phyloP scores from a whole-genome alignment of 1,139 yeast species.

The Meyerozyma smithsonii region DNA sequence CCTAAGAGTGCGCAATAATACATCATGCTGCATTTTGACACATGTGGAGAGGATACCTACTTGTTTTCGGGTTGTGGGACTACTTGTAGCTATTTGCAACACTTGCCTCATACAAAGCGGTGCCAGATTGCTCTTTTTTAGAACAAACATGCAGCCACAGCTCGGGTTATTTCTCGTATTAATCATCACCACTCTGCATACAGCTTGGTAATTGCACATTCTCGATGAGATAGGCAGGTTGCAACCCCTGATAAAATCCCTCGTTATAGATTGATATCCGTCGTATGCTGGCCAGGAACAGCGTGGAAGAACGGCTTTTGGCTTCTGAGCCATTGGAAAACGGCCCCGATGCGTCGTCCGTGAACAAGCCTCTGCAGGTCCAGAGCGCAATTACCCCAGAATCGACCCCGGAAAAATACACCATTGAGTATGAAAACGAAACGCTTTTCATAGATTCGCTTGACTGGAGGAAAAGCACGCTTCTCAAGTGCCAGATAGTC shows the following conservation, averaged over 20 bases:
- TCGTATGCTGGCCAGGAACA: background rate
- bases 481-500: constrained; percentile 36
- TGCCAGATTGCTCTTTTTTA: no score
- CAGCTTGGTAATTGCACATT: background rate
- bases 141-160: background rate
- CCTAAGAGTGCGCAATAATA: background rate
- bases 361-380: background rate
- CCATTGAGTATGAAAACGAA: constrained; percentile 24
- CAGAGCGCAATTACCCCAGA: background rate
- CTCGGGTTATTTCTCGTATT: background rate
- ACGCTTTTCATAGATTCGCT: constrained; percentile 27
- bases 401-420: constrained; percentile 6
- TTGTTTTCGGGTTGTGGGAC: no score
- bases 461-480: constrained; percentile 36
- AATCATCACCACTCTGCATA: background rate
- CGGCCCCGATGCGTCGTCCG: background rate
- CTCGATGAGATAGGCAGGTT: background rate
- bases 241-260: background rate
- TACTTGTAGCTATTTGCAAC: no score
- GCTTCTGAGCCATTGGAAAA: background rate
- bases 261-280: background rate
- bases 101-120: no score
- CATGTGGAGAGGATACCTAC: no score
- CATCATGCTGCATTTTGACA: background rate
- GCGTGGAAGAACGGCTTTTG: background rate